phyloP scores from a whole-genome alignment of 805 yeast genomes.

The Candida easanensis region DNA sequence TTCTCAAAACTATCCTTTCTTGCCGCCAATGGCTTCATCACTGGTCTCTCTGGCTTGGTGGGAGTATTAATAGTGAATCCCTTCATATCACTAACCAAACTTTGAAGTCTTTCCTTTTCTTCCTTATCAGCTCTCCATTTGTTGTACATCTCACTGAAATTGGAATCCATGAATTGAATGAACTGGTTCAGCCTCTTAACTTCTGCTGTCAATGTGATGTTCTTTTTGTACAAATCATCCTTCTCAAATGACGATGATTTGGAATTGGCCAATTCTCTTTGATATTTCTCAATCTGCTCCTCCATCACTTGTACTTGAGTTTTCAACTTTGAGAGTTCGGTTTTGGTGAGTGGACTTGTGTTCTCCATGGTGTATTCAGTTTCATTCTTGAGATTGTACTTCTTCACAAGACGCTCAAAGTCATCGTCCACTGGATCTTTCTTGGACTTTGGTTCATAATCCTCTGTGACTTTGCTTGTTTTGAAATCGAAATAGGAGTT shows the following conservation, averaged over 20 bases:
- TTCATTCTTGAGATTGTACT: conserved; percentile 14
- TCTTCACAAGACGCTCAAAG: conserved; percentile 13
- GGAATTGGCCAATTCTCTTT: conserved; percentile 3
- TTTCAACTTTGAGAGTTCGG: conserved; percentile 4
- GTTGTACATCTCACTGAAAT: conserved; percentile 15
- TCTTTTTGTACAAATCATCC: conserved; percentile 9
- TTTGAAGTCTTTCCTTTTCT: conserved; percentile 15
- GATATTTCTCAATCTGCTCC: conserved; percentile 6
- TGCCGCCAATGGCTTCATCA: not conserved
- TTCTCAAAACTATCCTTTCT: conserved; percentile 2
- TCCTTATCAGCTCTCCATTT: conserved; percentile 15
- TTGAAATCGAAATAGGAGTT: not conserved
- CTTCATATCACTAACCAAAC: conserved; percentile 5
- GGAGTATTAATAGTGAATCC: not conserved
- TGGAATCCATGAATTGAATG: conserved; percentile 20
- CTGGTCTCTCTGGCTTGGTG: conserved; percentile 2
- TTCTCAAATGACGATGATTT: conserved; percentile 1
- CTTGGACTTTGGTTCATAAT: conserved; percentile 1
- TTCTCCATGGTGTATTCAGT: conserved; percentile 2
- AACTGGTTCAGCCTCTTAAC: conserved; percentile 19
- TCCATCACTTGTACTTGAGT: conserved; percentile 12
- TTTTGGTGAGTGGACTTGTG: not conserved
- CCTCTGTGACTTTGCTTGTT: not conserved
- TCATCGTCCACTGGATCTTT: conserved; percentile 4
- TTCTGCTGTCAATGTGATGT: conserved; percentile 10